Evolutionary conservation across 2,329 filamentous ascomycete species (phyloP).

Genomic region (Exophiala sideris): DNA sequence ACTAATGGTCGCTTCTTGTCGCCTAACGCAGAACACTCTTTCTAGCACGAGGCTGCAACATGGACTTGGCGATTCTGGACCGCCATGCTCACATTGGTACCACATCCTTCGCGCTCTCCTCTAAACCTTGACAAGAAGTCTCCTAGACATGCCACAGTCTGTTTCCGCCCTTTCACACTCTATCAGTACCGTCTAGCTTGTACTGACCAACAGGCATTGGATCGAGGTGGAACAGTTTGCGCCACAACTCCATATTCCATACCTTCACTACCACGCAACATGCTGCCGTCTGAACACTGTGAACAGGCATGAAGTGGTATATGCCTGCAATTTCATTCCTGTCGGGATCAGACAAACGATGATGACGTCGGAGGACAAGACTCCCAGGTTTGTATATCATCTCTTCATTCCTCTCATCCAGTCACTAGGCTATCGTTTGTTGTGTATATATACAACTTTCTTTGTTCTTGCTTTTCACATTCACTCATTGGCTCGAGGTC

Average conservation of each 20-base stretch:
- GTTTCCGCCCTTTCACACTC: background rate
- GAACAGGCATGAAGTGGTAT: conserved; percentile 3
- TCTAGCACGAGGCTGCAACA: too few species aligned
- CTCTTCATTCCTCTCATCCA: background rate
- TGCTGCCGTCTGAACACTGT: background rate
- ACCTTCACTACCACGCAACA: conserved; percentile 2
- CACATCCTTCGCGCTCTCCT: too few species aligned
- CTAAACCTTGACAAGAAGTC: too few species aligned
- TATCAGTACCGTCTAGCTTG: background rate
- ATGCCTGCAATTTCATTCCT: conserved; percentile 18
- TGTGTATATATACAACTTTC: conserved; percentile 10
- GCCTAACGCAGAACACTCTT: too few species aligned
- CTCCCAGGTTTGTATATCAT: conserved; percentile 13
- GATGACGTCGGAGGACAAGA: background rate
- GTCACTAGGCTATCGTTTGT: conserved; percentile 3
- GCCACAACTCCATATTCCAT: background rate
- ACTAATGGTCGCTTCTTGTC: too few species aligned
- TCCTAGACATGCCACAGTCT: background rate
- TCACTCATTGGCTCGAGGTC: conserved; percentile 24
- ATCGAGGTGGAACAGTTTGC: conserved; percentile 10
- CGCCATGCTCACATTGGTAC: too few species aligned
- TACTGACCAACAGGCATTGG: background rate
- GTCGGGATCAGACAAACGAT: background rate
- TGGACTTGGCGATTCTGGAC: too few species aligned
- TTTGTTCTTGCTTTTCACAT: conserved; percentile 18